Evolutionary conservation across 2,329 filamentous ascomycete genomes (phyloP), one percentile per base, ranked within the genome.

Genomic region (Calonectria montana): DNA sequence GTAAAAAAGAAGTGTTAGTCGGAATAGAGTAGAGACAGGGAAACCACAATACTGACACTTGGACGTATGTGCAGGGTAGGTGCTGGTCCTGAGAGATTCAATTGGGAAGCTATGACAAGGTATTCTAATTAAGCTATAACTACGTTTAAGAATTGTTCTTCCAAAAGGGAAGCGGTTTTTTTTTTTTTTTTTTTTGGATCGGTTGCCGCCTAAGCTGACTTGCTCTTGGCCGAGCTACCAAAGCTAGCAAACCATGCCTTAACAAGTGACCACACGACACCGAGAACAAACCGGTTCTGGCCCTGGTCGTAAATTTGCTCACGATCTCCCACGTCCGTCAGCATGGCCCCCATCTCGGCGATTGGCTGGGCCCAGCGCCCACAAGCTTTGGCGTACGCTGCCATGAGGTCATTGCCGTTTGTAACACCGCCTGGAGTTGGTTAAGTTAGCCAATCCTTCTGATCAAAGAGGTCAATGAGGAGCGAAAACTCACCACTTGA

Each of bases 331-430:
- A 87, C 86, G 23, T 89, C 88, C 1, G 85, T 83, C 80, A 88
- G 75, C 70, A 79, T 78, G 25, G 85, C 81, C 4, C 78, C 83
- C 53, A 87, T 75, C 77, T 90, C 87, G 12, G 82, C 87, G 18
- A 88, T 72, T 0, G 85, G 78, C 5, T 72, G 75, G 0, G 87
- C 83, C 76, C 88, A 87, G 67, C 84, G 83, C 66, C 83, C 82
- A 50, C 82, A 82, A 7, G 83, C 80, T 41, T 86, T 84, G 10
- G 85, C 84, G 76, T 90, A 90, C 2, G 87, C 88, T 21, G 86
- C 86, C 53, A 89, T 85, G 65, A 90, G 82, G 69, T 90, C 89
- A 74, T 90, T 89, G 37, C 88, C 88, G 72, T 90, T 90, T 15
- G 88, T 90, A 65, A 90, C 81, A 63, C 87, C 87, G n/a, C 87